These are phyloP conservation scores for Peterozyma xylosa DNA, from an alignment of 805 yeast genomes.

Conservation along the genomic window DNA sequence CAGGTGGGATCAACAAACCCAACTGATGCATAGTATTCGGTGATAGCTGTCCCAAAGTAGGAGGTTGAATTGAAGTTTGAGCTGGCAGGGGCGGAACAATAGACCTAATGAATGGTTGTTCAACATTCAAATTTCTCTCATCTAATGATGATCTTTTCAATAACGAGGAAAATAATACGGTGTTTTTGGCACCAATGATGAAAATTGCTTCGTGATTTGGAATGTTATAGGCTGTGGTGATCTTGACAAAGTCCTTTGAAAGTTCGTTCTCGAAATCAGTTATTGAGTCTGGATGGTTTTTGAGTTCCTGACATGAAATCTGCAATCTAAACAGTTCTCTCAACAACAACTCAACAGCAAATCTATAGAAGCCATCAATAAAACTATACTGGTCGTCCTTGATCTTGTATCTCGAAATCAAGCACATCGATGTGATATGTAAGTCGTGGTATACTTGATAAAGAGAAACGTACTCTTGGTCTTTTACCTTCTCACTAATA, in stretches of 20 bases:
- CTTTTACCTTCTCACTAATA: slow-evolving; percentile 31
- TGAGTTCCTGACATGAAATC: slow-evolving; percentile 13
- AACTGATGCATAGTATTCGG: slow-evolving; percentile 19
- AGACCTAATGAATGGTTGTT: slow-evolving; percentile 59
- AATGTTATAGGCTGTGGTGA: slow-evolving; percentile 41
- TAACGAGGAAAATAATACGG: slow-evolving; percentile 75
- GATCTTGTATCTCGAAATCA: slow-evolving; percentile 37
- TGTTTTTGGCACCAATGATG: slow-evolving; percentile 51
- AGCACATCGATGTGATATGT: slow-evolving; percentile 43
- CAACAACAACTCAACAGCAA: slow-evolving; percentile 53
- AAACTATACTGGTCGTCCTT: slow-evolving; percentile 42
- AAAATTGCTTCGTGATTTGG: slow-evolving; percentile 61
- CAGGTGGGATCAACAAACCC: slow-evolving; percentile 30
- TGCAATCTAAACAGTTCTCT: slow-evolving; percentile 50
- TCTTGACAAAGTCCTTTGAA: slow-evolving; percentile 51
- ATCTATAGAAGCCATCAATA: slow-evolving; percentile 57
- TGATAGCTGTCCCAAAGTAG: slow-evolving; percentile 37
- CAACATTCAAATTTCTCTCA: slow-evolving; percentile 59
- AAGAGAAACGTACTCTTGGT: slow-evolving; percentile 34
- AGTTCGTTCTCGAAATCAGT: slow-evolving; percentile 31
- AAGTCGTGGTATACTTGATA: slow-evolving; percentile 63
- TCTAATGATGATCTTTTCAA: slow-evolving; percentile 67
- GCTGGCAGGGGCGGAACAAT: slow-evolving; percentile 54
- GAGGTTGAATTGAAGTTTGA: slow-evolving; percentile 21
- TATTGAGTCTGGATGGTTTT: neutral